Percentiles rank a stretch among this genome's conserved stretches.
These are phyloP conservation scores for Trifolium fragiferum DNA, from an alignment of 306 rosid genomes.

Conservation along the genomic window DNA sequence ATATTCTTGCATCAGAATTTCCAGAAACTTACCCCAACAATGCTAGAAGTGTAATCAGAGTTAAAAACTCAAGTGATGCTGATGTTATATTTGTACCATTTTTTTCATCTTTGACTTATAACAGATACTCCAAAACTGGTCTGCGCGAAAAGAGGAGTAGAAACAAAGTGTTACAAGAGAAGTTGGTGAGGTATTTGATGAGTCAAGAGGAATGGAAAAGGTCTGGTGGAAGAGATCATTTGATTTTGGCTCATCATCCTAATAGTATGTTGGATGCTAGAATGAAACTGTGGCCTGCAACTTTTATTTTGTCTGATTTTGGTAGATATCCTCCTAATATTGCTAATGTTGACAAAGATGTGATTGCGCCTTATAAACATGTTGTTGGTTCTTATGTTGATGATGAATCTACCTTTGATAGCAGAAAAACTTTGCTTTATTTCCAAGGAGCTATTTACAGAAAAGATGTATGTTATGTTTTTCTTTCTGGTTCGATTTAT, in stretches of 20 bases:
- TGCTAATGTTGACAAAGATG: constrained; percentile 84
- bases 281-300: constrained; percentile 68
- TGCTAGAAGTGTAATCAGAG: constrained; percentile 53
- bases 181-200: constrained; percentile 57
- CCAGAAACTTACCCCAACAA: constrained; percentile 31
- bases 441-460: constrained; percentile 89
- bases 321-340: constrained; percentile 82
- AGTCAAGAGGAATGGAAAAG: constrained; percentile 71
- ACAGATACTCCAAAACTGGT: constrained; percentile 52
- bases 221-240: constrained; percentile 77
- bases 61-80: constrained; percentile 67
- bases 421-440: constrained; percentile 68
- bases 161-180: constrained; percentile 65
- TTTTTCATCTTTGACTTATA: constrained; percentile 77
- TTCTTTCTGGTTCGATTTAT: constrained; percentile 15
- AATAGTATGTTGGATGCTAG: constrained; percentile 83
- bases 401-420: constrained; percentile 63
- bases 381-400: constrained; percentile 52
- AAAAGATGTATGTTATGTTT: constrained; percentile 76
- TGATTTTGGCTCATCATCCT: constrained; percentile 86
- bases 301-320: constrained; percentile 77
- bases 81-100: constrained; percentile 78
- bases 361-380: constrained; percentile 85
- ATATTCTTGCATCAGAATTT: constrained; percentile 70
- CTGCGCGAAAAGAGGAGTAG: constrained; percentile 53